Evolutionary conservation across 495 filamentous ascomycete genomes (phyloP).

Genomic region (Cercophora scortea): DNA sequence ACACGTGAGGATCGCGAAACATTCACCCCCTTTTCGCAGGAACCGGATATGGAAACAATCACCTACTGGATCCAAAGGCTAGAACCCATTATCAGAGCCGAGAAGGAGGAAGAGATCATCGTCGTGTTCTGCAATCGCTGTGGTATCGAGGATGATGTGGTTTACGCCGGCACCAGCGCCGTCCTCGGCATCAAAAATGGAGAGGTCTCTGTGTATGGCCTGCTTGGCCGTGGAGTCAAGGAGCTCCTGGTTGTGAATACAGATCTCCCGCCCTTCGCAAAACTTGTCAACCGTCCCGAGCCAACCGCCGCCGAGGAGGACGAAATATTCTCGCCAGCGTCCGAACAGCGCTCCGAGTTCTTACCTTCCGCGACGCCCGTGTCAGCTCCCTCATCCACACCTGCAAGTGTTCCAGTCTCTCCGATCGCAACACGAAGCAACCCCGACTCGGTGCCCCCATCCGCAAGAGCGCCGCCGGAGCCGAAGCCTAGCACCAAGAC

Average conservation of each 20-base stretch:
- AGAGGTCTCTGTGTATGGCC: conserved; percentile 56
- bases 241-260: conserved; percentile 61
- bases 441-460: background rate
- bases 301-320: background rate
- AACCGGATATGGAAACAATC: conserved; percentile 74
- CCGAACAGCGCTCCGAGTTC: background rate
- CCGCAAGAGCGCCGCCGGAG: background rate
- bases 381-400: background rate
- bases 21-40: conserved; percentile 31
- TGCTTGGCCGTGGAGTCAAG: conserved; percentile 57
- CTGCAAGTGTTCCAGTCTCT: background rate
- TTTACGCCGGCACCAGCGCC: conserved; percentile 84
- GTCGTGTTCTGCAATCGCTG: conserved; percentile 80
- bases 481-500: background rate
- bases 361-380: background rate
- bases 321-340: background rate
- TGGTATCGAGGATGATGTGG: conserved; percentile 59
- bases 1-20: conserved; percentile 46
- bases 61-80: conserved; percentile 82
- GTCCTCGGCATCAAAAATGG: conserved; percentile 69
- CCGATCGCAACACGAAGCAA: background rate
- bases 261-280: conserved; percentile 19
- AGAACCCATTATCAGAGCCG: conserved; percentile 57
- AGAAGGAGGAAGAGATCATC: conserved; percentile 54
- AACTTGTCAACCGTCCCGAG: conserved; percentile 16